phyloP scores from a whole-genome alignment of 2,329 filamentous ascomycete genomes.

The Alternaria sp. region DNA sequence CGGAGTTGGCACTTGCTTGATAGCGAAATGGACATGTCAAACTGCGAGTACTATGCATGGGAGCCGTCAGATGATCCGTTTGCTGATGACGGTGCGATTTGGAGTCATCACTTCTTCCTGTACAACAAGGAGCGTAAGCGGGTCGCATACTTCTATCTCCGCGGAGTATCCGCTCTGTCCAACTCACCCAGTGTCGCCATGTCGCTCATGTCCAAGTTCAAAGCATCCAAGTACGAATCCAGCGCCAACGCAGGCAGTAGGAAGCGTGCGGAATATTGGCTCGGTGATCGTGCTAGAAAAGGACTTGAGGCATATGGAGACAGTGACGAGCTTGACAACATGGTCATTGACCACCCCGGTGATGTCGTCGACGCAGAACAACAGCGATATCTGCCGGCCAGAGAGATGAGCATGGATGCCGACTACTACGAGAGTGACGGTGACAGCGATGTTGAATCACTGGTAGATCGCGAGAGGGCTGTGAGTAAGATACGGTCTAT shows the following conservation, averaged over 20 bases:
- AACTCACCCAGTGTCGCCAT: conserved; percentile 62
- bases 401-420: conserved; percentile 44
- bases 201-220: conserved; percentile 50
- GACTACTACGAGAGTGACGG: conserved; percentile 46
- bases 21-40: conserved; percentile 89
- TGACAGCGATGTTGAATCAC: conserved; percentile 47
- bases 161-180: conserved; percentile 81
- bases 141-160: conserved; percentile 91
- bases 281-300: conserved; percentile 70
- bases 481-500: conserved; percentile 60
- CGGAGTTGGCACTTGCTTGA: conserved; percentile 93
- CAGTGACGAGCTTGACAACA: conserved; percentile 56
- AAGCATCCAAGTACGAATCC: conserved; percentile 56
- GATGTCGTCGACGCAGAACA: conserved; percentile 52
- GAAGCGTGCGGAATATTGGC: conserved; percentile 89
- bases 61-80: conserved; percentile 89
- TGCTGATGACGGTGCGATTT: conserved; percentile 91
- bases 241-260: conserved; percentile 66
- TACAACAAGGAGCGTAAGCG: conserved; percentile 93
- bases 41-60: conserved; percentile 91
- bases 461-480: conserved; percentile 40
- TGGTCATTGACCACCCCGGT: conserved; percentile 51
- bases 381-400: conserved; percentile 47
- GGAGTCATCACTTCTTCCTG: conserved; percentile 96
- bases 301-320: conserved; percentile 56